Evolutionary conservation across 192 early-diverging fungal genomes (phyloP).

Genomic region (Podila clonocystis): DNA sequence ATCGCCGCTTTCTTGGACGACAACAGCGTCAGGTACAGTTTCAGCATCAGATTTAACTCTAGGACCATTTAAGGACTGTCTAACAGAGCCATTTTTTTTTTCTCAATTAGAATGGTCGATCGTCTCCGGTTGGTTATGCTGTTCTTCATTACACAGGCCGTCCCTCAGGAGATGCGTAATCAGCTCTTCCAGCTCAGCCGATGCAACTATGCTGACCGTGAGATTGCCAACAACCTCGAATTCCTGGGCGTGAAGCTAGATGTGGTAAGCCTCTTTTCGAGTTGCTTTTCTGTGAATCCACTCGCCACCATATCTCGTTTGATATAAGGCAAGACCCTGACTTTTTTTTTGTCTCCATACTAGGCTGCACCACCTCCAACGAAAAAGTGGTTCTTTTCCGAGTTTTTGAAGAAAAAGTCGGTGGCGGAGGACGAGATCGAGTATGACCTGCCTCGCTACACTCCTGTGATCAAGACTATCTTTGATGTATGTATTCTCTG

Average conservation of each 20-base stretch:
- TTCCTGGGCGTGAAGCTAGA: slow-evolving; percentile 49
- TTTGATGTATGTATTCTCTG: slow-evolving; percentile 33
- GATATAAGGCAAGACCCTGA: neutral
- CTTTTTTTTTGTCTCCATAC: neutral
- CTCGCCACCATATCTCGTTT: neutral
- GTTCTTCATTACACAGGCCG: slow-evolving; percentile 43
- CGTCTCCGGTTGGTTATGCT: slow-evolving; percentile 41
- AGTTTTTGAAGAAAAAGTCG: slow-evolving; percentile 43
- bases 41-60: neutral
- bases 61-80: neutral
- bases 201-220: slow-evolving; percentile 40
- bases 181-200: slow-evolving; percentile 45
- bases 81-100: neutral
- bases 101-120: slow-evolving; percentile 72
- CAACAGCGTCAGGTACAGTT: slow-evolving; percentile 57
- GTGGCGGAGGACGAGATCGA: slow-evolving; percentile 63
- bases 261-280: slow-evolving; percentile 13
- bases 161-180: slow-evolving; percentile 38
- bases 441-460: slow-evolving; percentile 83
- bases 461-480: slow-evolving; percentile 74
- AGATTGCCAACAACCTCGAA: slow-evolving; percentile 43
- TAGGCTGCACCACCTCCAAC: slow-evolving; percentile 44
- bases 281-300: neutral
- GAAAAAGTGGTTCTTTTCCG: slow-evolving; percentile 40
- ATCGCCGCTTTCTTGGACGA: slow-evolving; percentile 81